These are phyloP conservation scores for Aphanomyces invadans DNA, from an alignment of 352 stramenopile species.

Conservation along the genomic window DNA sequence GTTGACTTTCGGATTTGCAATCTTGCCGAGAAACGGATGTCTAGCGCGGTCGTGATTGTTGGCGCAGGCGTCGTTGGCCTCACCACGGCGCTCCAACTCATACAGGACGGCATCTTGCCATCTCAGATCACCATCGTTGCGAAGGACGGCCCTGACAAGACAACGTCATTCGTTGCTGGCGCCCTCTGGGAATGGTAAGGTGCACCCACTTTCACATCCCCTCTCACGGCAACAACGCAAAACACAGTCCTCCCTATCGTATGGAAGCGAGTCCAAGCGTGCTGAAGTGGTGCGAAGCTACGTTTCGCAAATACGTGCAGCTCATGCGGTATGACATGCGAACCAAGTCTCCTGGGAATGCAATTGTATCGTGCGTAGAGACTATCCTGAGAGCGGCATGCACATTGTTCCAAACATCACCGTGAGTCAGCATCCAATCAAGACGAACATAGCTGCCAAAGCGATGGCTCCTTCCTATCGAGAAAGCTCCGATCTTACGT, in stretches of 20 bases:
- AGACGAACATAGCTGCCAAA: constrained; percentile 16
- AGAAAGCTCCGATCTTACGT: constrained; percentile 6
- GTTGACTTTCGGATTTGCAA: not conserved
- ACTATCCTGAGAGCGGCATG: constrained; percentile 21
- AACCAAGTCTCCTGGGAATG: not conserved
- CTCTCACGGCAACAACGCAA: not conserved
- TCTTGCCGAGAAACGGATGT: not conserved
- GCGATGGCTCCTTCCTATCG: not conserved
- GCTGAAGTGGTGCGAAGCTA: constrained; percentile 13
- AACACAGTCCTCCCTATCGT: constrained; percentile 17
- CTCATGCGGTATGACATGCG: constrained; percentile 1
- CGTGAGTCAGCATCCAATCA: constrained; percentile 4
- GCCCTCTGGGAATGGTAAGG: constrained; percentile 24
- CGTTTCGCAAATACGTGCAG: constrained; percentile 18
- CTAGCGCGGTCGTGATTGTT: constrained; percentile 16
- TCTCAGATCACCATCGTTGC: constrained; percentile 4
- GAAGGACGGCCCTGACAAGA: constrained; percentile 13
- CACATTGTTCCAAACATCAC: constrained; percentile 24
- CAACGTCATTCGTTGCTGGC: constrained; percentile 13
- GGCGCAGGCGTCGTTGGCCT: constrained; percentile 24
- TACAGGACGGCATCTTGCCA: constrained; percentile 14
- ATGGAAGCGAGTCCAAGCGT: constrained; percentile 16
- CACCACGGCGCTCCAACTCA: constrained; percentile 24
- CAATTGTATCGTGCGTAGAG: too few relatives aligned
- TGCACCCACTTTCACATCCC: not conserved